Evolutionary conservation across 352 stramenopile genomes (phyloP).

Genomic region (Aphanomyces euteiches): DNA sequence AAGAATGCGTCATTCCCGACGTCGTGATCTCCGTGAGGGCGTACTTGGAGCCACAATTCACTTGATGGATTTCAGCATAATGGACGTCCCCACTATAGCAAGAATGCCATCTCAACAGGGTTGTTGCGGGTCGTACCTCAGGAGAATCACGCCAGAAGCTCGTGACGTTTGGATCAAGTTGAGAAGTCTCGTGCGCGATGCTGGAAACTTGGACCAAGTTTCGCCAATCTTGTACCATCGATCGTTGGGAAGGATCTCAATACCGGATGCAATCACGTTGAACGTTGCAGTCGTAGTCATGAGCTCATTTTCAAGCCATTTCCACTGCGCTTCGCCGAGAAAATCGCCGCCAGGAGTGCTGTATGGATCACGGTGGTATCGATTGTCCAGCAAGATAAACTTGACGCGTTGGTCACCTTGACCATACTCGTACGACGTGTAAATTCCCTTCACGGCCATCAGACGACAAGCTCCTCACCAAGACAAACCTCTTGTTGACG

Average conservation of each 20-base stretch:
- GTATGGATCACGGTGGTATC: slow-evolving; percentile 79
- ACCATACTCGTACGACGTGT: slow-evolving; percentile 76
- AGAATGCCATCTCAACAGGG: background rate
- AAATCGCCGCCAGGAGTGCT: slow-evolving; percentile 56
- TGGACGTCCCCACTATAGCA: slow-evolving; percentile 86
- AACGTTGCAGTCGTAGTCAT: slow-evolving; percentile 75
- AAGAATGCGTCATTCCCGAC: slow-evolving; percentile 92
- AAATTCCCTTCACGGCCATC: slow-evolving; percentile 51
- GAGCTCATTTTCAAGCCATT: slow-evolving; percentile 81
- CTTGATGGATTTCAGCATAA: slow-evolving; percentile 89
- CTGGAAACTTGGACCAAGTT: slow-evolving; percentile 86
- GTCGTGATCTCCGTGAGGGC: slow-evolving; percentile 84
- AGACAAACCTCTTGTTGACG: slow-evolving; percentile 51
- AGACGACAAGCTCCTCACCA: too few species aligned
- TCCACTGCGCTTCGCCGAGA: slow-evolving; percentile 74
- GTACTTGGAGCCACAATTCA: slow-evolving; percentile 71
- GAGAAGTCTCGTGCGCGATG: slow-evolving; percentile 74
- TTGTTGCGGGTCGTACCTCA: slow-evolving; percentile 41
- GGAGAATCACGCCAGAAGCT: slow-evolving; percentile 81
- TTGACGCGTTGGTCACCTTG: slow-evolving; percentile 65
- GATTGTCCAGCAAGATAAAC: slow-evolving; percentile 82
- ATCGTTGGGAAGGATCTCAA: slow-evolving; percentile 85
- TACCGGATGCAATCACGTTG: slow-evolving; percentile 90
- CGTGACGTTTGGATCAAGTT: slow-evolving; percentile 78
- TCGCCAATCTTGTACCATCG: slow-evolving; percentile 78